Evolutionary conservation across 441 rosid species (phyloP), one percentile per base, ranked within the genome.

Genomic region (Gossypium gossypioides): DNA sequence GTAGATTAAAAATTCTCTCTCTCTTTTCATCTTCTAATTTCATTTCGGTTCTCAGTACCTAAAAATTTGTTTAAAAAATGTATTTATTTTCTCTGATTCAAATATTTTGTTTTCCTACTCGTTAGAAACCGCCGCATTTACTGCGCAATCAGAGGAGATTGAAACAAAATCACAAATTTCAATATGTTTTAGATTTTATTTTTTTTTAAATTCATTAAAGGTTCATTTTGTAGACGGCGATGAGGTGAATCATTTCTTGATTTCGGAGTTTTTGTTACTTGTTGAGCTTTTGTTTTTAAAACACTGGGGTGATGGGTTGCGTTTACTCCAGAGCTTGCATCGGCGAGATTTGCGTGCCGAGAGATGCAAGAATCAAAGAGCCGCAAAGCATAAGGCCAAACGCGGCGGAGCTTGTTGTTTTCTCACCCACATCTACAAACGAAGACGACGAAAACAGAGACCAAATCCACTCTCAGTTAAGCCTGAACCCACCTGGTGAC

Each of bases 241-340:
- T 69, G 69, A 48, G 56, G 73, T 79, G 82, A 77, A 71, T 6
- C 68, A 68, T 27, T 22, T 44, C 25, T 55, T 57, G 62, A 69
- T 63, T 71, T 77, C 37, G 69, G 46, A 22, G 42, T 57, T 59
- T 68, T 67, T 4, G 42, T 70, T 27, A 56, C 32, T 34, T 57
- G 27, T 57, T 8, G 21, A 19, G 24, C 12, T n/a, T 7, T 73
- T 73, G 67, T 55, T 69, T 72, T 51, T 63, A 1, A 44, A 44
- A 24, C 13, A 22, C 37, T 24, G 72, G 22, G 32, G 83, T 79
- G 48, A 96, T 96, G 99, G 99, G 99, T 54, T 96, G 99, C 74
- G 96, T 86, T 37, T 92, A 92, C 79, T 96, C 99, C 7, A 84
- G 96, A 80, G 89, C 91, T 64, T 96, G 99, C 79, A 92, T 96